Evolutionary conservation across 495 filamentous ascomycete species (phyloP), one percentile per base, ranked within the genome.

Genomic region (Podospora pseudocomata): DNA sequence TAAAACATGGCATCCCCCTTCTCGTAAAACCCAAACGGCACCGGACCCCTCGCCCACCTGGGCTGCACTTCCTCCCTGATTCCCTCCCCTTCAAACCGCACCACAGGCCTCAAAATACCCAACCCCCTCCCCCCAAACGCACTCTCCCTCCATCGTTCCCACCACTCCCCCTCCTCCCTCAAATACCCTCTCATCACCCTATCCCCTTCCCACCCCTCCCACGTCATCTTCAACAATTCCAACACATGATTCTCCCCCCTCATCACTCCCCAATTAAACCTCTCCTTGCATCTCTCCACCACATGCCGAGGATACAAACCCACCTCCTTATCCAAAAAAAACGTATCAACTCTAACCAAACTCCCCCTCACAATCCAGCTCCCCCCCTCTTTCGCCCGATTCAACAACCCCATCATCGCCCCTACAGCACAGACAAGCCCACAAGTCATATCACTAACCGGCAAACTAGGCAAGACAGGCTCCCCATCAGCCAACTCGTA

Each of bases 361-460:
- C 69, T 56, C 27, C 68, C 67, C 39, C 68, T 68, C 32, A 69
- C 71, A 15, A 44, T 56, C 19, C 70, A 75, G 32, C 70, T 72
- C 18, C 71, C 71, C 9, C 73, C 73, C n/a, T 68, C 60, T 0
- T 13, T n/a, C 56, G 73, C 73, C 15, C 74, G 61, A 28, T 74
- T 71, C 20, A 72, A 27, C 26, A 76, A 34, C 63, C 67, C 71
- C 65, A 71, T 64, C 68, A 76, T 64, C 19, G 62, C 57, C 23
- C 64, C 72, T 13, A 73, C 55, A 2, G 70, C 70, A 23, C 71
- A 71, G 2, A 73, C 68, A 32, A 68, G 55, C 1, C 77, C 77
- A 3, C 76, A 74, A 5, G 71, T 67, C 72, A 76, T 77, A 63
- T 79, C 77, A 18, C 65, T 70, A 56, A 78, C 76, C 18, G 77